phyloP scores from a whole-genome alignment of 306 rosid species.

The Urtica urens region DNA sequence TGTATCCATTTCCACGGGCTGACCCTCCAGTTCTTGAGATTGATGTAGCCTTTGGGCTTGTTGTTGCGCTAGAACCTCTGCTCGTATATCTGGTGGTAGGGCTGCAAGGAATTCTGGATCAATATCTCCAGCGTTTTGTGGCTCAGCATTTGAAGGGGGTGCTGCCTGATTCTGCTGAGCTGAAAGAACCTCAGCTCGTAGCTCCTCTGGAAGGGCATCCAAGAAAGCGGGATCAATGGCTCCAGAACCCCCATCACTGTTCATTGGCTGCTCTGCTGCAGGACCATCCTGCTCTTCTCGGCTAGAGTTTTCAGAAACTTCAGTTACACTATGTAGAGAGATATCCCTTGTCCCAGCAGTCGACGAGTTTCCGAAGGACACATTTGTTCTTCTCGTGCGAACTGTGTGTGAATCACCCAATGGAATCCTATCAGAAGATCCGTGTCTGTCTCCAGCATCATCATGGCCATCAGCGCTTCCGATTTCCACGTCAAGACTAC shows the following conservation, averaged over 20 bases:
- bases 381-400: constrained; percentile 60
- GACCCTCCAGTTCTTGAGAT: constrained; percentile 96
- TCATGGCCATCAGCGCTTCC: constrained; percentile 98
- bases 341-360: constrained; percentile 68
- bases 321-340: constrained; percentile 80
- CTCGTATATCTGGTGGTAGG: constrained; percentile 93
- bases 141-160: constrained; percentile 55
- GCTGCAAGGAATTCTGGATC: constrained; percentile 99
- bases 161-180: constrained; percentile 87
- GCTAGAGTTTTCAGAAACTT: constrained; percentile 87
- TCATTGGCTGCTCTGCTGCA: constrained; percentile 56
- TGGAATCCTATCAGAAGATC: constrained; percentile 50
- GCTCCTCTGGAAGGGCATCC: constrained; percentile 94
- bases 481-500: constrained; percentile 96
- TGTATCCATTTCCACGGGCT: constrained; percentile 96
- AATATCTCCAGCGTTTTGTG: constrained; percentile 71
- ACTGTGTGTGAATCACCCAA: constrained; percentile 64
- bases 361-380: constrained; percentile 46
- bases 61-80: constrained; percentile 95
- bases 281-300: constrained; percentile 76
- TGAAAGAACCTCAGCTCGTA: constrained; percentile 96
- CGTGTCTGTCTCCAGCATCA: constrained; percentile 87
- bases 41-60: constrained; percentile 90
- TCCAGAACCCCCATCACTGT: constrained; percentile 66
- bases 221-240: constrained; percentile 94